Evolutionary conservation across 176 grass and related monocot species (phyloP).

Genomic region (Oryza glumipatula): DNA sequence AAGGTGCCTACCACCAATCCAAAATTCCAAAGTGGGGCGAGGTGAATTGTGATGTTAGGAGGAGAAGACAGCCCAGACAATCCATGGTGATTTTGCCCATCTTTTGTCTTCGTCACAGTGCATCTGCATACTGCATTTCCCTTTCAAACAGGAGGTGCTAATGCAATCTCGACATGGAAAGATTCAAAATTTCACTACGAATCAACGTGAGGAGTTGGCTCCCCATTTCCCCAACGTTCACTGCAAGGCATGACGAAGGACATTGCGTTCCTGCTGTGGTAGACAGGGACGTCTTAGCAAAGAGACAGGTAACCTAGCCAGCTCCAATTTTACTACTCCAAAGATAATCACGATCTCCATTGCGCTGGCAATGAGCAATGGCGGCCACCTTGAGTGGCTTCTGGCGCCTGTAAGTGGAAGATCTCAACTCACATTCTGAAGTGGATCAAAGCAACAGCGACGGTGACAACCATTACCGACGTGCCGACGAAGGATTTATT

Average conservation of each 20-base stretch:
- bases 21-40: background rate
- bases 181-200: background rate
- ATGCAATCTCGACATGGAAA: background rate
- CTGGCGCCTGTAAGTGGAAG: slow-evolving; percentile 12
- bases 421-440: background rate
- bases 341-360: slow-evolving; percentile 1
- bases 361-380: background rate
- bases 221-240: slow-evolving; percentile 4
- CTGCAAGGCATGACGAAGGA: background rate
- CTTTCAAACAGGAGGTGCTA: background rate
- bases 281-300: slow-evolving; percentile 15
- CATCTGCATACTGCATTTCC: background rate
- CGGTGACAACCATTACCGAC: slow-evolving; percentile 38
- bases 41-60: background rate
- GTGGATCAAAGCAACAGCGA: slow-evolving; percentile 22
- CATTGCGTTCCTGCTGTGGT: background rate
- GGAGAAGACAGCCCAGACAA: background rate
- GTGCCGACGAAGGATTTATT: slow-evolving; percentile 35
- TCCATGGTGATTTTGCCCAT: background rate
- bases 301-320: background rate
- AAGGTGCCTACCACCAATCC: background rate
- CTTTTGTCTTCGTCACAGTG: background rate
- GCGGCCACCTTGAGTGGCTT: background rate
- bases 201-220: background rate
- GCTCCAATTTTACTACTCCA: slow-evolving; percentile 11